phyloP scores from a whole-genome alignment of 2,329 filamentous ascomycete genomes.

The Fusarium denticulatum region DNA sequence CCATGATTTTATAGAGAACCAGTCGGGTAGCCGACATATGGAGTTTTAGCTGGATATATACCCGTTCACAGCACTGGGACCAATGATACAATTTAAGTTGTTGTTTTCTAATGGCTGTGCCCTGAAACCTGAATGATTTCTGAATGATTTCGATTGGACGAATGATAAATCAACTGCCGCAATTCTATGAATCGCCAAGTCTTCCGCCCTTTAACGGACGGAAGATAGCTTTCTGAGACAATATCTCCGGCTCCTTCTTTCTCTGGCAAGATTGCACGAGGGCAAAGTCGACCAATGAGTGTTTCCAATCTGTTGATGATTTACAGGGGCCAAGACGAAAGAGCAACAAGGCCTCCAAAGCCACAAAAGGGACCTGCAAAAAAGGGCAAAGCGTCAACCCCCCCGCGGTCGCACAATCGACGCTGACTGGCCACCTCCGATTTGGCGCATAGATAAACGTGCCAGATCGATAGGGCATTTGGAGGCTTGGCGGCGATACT shows the following conservation, averaged over 20 bases:
- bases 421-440: slow-evolving; percentile 30
- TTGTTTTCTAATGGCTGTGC: background rate
- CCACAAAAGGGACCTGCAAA: slow-evolving; percentile 41
- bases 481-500: slow-evolving; percentile 19
- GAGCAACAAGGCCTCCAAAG: slow-evolving; percentile 19
- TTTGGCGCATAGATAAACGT: slow-evolving; percentile 42
- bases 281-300: slow-evolving; percentile 14
- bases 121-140: slow-evolving; percentile 7
- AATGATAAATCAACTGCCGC: slow-evolving; percentile 9
- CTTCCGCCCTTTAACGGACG: background rate
- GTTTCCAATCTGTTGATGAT: background rate
- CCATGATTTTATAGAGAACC: background rate
- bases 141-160: background rate
- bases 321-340: slow-evolving; percentile 21
- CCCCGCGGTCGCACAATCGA: background rate
- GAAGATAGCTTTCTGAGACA: slow-evolving; percentile 14
- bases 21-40: background rate
- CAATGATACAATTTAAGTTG: slow-evolving; percentile 1
- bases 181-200: background rate
- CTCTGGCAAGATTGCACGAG: slow-evolving; percentile 28
- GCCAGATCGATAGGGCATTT: slow-evolving; percentile 42
- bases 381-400: slow-evolving; percentile 35
- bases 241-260: slow-evolving; percentile 12
- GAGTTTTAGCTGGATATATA: slow-evolving; percentile 15
- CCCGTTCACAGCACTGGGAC: background rate